Evolutionary conservation across 306 rosid genomes (phyloP).

Genomic region (Sindora glabra): DNA sequence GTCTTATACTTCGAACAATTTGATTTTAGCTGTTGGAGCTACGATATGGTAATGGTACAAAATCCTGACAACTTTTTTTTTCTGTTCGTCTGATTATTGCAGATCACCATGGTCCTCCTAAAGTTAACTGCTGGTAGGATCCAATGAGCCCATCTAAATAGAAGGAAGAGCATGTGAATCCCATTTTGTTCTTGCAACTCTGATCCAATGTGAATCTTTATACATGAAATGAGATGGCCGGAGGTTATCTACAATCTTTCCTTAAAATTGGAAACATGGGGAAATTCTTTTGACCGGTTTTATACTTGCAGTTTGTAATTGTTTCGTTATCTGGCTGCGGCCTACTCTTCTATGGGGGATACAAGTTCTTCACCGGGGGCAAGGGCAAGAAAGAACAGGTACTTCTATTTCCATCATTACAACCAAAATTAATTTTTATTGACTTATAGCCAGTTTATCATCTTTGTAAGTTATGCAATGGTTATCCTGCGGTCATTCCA

Average conservation of each 20-base stretch:
- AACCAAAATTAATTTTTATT: background rate
- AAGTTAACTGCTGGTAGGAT: slow-evolving; percentile 68
- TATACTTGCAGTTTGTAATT: slow-evolving; percentile 68
- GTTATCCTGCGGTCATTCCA: too few species aligned
- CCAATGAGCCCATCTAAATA: slow-evolving; percentile 89
- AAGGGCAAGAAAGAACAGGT: slow-evolving; percentile 90
- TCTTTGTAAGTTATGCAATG: too few species aligned
- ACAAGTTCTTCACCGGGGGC: slow-evolving; percentile 63
- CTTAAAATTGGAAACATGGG: background rate
- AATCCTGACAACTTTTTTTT: background rate
- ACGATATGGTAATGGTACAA: background rate
- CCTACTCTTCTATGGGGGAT: slow-evolving; percentile 45
- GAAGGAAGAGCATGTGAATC: slow-evolving; percentile 98
- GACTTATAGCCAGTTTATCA: background rate
- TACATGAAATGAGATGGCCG: background rate
- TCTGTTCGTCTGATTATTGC: slow-evolving; percentile 24
- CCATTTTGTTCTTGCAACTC: slow-evolving; percentile 5
- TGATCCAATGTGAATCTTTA: background rate
- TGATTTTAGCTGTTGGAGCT: background rate
- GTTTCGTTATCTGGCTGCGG: slow-evolving; percentile 85
- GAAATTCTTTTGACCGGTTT: slow-evolving; percentile 16
- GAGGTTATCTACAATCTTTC: too few species aligned
- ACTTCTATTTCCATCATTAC: slow-evolving; percentile 14
- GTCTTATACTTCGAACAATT: too few species aligned
- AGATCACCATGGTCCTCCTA: slow-evolving; percentile 87